Conservation (phyloP, 108 stramenopile genomes). For the Nannochloropsis salina region DNA sequence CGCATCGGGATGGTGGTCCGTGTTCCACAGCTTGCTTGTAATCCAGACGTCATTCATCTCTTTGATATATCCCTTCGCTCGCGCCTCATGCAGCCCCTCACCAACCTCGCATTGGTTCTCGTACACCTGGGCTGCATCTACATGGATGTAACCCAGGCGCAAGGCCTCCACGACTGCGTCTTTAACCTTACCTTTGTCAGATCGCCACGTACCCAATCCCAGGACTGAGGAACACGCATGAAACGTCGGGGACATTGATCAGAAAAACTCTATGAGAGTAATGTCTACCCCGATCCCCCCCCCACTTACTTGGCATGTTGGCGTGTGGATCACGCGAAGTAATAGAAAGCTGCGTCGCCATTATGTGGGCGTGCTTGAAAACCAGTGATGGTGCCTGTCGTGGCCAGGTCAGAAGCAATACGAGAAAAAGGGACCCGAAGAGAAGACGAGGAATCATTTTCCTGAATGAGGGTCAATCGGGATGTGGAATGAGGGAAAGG, state of each 20-base stretch:
- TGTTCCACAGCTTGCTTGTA: constrained; percentile 20
- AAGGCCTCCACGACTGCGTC: constrained; percentile 13
- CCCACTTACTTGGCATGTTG: neutral
- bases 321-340: constrained; percentile 6
- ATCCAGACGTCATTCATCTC: neutral
- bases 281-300: neutral
- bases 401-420: neutral
- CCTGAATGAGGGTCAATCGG: too few species aligned
- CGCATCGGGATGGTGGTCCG: neutral
- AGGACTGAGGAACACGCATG: neutral
- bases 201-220: constrained; percentile 2
- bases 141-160: neutral
- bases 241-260: neutral
- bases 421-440: neutral
- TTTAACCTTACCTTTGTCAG: constrained; percentile 14
- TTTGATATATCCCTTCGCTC: neutral
- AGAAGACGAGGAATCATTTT: neutral
- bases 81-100: neutral
- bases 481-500: neutral
- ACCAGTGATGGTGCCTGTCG: neutral
- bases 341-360: neutral
- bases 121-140: constrained; percentile 1
- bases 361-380: neutral
- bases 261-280: neutral
- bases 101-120: constrained; percentile 22